Evolutionary conservation across 2,329 filamentous ascomycete species (phyloP).

Genomic region (Xylaria sp.): DNA sequence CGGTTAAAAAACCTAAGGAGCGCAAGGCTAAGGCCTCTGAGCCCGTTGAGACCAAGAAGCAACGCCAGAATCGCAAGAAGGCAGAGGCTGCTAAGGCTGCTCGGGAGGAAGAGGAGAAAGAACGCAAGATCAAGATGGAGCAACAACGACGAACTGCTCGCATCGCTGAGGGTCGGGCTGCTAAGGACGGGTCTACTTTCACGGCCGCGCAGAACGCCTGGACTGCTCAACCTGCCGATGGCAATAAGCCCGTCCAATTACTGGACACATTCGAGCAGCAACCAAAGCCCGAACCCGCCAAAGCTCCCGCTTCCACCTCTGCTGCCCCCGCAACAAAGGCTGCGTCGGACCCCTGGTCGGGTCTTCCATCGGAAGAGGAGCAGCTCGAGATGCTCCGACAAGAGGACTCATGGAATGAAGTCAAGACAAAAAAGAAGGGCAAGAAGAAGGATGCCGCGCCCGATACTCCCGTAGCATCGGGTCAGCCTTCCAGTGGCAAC

Average conservation of each 20-base stretch:
- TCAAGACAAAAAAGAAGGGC: constrained; percentile 58
- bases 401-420: constrained; percentile 67
- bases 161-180: constrained; percentile 82
- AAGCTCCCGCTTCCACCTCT: constrained; percentile 45
- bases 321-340: constrained; percentile 50
- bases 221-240: constrained; percentile 54
- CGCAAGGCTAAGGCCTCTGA: constrained; percentile 72
- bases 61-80: constrained; percentile 92
- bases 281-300: constrained; percentile 51
- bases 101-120: constrained; percentile 80
- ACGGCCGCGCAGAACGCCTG: constrained; percentile 59
- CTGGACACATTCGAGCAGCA: constrained; percentile 68
- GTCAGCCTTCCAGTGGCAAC: constrained; percentile 38
- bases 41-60: constrained; percentile 88
- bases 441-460: constrained; percentile 57
- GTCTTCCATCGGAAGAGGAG: constrained; percentile 70
- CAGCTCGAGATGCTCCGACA: constrained; percentile 69
- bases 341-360: constrained; percentile 58
- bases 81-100: constrained; percentile 80
- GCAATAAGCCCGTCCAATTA: constrained; percentile 58
- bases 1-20: constrained; percentile 72
- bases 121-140: constrained; percentile 80
- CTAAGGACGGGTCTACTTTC: constrained; percentile 80
- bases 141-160: constrained; percentile 85
- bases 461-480: constrained; percentile 46